A percentile compares a stretch with the other conserved stretches of the same genome.
These are phyloP conservation scores for Dactylellina drechsleri DNA, from an alignment of 2,329 filamentous ascomycete genomes.

Conservation along the genomic window DNA sequence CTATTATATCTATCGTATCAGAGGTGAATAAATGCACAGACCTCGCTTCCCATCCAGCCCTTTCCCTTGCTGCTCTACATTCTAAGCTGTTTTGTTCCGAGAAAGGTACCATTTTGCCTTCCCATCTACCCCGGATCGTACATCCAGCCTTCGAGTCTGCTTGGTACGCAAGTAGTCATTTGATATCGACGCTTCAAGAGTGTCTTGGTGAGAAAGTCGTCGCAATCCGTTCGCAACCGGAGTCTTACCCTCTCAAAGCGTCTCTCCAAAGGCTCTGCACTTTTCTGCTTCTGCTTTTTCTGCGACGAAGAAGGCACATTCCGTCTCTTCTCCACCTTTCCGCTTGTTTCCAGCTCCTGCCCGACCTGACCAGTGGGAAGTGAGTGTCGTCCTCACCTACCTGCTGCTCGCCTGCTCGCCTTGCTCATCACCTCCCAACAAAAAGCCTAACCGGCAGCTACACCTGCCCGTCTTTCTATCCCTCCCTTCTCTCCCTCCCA, in stretches of 20 bases:
- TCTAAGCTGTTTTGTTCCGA: background rate
- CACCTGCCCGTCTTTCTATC: background rate
- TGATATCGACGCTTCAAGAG: no score
- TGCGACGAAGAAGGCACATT: background rate
- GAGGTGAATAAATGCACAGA: no score
- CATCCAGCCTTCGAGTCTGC: background rate
- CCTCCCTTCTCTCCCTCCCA: slow-evolving; percentile 1
- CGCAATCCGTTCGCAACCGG: slow-evolving; percentile 15
- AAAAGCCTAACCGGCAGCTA: slow-evolving; percentile 18
- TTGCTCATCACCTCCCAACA: slow-evolving; percentile 17
- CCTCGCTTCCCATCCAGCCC: no score
- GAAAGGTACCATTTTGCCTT: no score
- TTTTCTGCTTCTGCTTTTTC: no score
- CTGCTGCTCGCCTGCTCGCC: background rate
- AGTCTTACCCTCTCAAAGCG: background rate
- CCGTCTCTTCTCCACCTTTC: slow-evolving; percentile 1
- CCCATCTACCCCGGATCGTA: background rate
- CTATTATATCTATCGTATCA: background rate
- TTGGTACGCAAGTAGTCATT: no score
- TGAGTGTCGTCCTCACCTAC: background rate
- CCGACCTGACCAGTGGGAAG: no score
- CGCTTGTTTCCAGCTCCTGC: slow-evolving; percentile 18
- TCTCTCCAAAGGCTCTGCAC: no score
- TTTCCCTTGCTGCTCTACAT: background rate
- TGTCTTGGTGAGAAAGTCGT: background rate